phyloP scores from a whole-genome alignment of 2,329 filamentous ascomycete genomes.

The Microcyclospora pomicola region DNA sequence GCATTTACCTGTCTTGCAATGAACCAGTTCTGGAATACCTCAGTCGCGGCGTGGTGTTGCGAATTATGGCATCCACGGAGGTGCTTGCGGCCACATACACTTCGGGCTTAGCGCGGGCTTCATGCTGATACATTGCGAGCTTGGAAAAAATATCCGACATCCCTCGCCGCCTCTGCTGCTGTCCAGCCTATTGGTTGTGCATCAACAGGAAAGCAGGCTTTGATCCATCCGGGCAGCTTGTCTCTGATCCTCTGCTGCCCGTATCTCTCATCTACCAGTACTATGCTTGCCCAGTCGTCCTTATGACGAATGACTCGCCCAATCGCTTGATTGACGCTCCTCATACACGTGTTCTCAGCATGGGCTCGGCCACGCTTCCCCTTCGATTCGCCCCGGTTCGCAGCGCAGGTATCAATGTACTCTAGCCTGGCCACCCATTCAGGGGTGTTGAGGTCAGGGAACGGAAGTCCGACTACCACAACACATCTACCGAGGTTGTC shows the following conservation, averaged over 20 bases:
- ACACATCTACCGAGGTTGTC: slow-evolving; percentile 81
- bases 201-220: slow-evolving; percentile 41
- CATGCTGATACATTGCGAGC: no score
- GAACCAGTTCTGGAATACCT: no score
- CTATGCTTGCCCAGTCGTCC: slow-evolving; percentile 78
- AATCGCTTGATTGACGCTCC: slow-evolving; percentile 92
- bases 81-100: no score
- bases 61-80: no score
- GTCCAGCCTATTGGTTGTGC: slow-evolving; percentile 22
- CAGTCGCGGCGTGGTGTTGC: no score
- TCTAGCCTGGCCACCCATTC: slow-evolving; percentile 89
- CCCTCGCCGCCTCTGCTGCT: slow-evolving; percentile 20
- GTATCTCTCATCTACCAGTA: slow-evolving; percentile 73
- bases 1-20: no score
- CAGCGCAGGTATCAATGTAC: slow-evolving; percentile 57
- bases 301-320: slow-evolving; percentile 81
- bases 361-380: slow-evolving; percentile 55
- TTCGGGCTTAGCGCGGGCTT: no score
- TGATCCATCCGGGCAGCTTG: slow-evolving; percentile 87
- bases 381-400: slow-evolving; percentile 20
- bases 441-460: slow-evolving; percentile 75
- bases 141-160: slow-evolving; percentile 5
- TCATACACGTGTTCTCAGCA: slow-evolving; percentile 92
- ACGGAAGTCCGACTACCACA: slow-evolving; percentile 81
- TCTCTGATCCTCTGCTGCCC: slow-evolving; percentile 54